Conservation (phyloP, 208 protist species). For the Leishmania major region DNA sequence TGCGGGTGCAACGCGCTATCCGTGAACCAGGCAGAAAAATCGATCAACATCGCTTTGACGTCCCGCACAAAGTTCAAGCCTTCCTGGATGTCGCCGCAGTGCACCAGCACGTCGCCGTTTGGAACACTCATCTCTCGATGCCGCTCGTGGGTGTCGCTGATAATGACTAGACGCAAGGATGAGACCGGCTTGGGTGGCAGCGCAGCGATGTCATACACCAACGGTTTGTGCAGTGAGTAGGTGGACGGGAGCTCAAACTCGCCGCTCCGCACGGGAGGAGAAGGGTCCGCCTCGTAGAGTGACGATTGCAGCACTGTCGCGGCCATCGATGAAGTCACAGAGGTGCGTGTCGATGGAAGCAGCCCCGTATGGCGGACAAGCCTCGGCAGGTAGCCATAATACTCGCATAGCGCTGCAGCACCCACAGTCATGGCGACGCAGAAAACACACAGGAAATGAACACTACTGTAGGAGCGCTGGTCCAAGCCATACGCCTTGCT, state of each 20-base stretch:
- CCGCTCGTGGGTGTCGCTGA: constrained; percentile 78
- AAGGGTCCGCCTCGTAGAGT: background rate
- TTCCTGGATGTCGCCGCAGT: constrained; percentile 70
- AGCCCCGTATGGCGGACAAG: constrained; percentile 21
- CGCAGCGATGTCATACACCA: constrained; percentile 13
- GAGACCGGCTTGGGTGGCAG: constrained; percentile 33
- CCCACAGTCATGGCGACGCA: background rate
- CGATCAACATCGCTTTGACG: constrained; percentile 23
- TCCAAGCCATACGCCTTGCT: background rate
- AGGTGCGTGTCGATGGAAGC: constrained; percentile 1
- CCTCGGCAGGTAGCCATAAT: constrained; percentile 44
- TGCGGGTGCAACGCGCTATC: constrained; percentile 57
- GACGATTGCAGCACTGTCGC: background rate
- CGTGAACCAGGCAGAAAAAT: constrained; percentile 75
- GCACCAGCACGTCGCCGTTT: constrained; percentile 65
- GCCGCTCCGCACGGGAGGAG: background rate
- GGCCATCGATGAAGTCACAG: background rate
- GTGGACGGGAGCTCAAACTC: constrained; percentile 2
- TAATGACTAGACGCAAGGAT: constrained; percentile 55
- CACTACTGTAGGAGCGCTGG: background rate
- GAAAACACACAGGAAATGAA: background rate
- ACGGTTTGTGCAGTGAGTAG: constrained; percentile 26
- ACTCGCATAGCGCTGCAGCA: constrained; percentile 34
- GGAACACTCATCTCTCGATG: constrained; percentile 58
- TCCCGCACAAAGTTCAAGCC: constrained; percentile 33